These are phyloP conservation scores for Calonectria henricotiae DNA, from an alignment of 2,329 filamentous ascomycete genomes.

Conservation along the genomic window DNA sequence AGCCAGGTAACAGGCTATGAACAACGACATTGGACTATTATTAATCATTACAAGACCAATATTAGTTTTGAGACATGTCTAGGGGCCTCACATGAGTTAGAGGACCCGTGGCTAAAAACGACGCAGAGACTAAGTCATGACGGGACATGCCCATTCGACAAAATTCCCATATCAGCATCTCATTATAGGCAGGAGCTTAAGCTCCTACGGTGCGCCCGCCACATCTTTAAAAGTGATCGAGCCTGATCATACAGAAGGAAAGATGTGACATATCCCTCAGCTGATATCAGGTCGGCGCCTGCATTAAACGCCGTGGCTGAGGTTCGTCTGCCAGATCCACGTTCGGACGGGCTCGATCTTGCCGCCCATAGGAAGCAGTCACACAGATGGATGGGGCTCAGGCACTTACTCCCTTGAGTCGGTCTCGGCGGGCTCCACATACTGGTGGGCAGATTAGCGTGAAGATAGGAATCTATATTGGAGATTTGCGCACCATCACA, in stretches of 20 bases:
- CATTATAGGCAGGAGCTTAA: background rate
- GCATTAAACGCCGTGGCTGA: conserved; percentile 18
- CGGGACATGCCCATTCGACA: conserved; percentile 3
- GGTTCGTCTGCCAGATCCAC: background rate
- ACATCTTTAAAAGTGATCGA: background rate
- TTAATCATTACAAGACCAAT: conserved; percentile 7
- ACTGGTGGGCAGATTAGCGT: background rate
- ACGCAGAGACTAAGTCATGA: background rate
- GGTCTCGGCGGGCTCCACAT: background rate
- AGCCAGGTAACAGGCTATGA: background rate
- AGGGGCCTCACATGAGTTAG: background rate
- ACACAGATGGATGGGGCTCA: background rate
- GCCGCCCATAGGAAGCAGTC: background rate
- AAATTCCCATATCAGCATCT: background rate
- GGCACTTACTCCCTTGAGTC: background rate
- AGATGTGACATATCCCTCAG: conserved; percentile 1
- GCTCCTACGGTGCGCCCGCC: background rate
- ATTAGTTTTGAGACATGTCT: conserved; percentile 15
- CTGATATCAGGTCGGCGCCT: background rate
- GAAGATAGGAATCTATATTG: background rate
- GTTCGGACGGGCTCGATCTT: background rate
- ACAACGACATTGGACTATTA: background rate
- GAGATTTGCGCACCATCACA: too few species aligned
- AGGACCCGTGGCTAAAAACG: background rate
- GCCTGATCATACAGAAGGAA: background rate